Evolutionary conservation across 768 basidiomycete species (phyloP), one percentile per base, ranked within the genome.

Genomic region (Lentinula detonsa): DNA sequence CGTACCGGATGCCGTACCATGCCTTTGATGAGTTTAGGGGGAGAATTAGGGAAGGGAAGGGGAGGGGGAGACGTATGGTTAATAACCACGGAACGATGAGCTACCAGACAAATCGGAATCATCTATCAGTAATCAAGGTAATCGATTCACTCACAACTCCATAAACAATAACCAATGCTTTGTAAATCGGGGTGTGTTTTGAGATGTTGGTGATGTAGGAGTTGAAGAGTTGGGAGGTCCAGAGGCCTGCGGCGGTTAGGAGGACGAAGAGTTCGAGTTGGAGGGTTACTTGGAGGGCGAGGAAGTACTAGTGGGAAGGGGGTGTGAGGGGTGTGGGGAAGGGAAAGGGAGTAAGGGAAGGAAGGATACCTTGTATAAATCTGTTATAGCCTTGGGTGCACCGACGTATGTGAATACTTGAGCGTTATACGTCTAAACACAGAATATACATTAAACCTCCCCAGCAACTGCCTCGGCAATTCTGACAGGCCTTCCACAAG

Each of bases 191-290:
- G 0, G 74, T 78, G 55, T 81, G 78, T 2, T 56, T 58, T 0
- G 81, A 80, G 8, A 85, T 75, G 0, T 63, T 34, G 2, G 66
- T 70, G 48, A 87, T 78, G 13, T 75, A 70, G 5, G 82, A 80
- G 56, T 78, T 77, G 35, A 78, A 61, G 31, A 87, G 74, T 54
- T 83, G 75, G 66, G 84, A 81, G 37, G 81, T 69, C 85, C 85
- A 87, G 6, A 86, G 77, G 35, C 77, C 77, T 69, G 80, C 79
- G 5, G 78, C 76, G 1, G 78, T 74, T 5, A 81, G 64, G 18
- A 85, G 73, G 50, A 82, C 74, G 68, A 84, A 86, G 2, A 76
- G 73, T 55, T 80, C 80, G 10, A 87, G n/a, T 64, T 86, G 84
- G 1, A 86, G 72, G 64, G 77, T 79, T 23, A 81, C 82, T 37